Conservation (phyloP, 2,329 filamentous ascomycete genomes). For the Teratosphaeria epicoccoides region DNA sequence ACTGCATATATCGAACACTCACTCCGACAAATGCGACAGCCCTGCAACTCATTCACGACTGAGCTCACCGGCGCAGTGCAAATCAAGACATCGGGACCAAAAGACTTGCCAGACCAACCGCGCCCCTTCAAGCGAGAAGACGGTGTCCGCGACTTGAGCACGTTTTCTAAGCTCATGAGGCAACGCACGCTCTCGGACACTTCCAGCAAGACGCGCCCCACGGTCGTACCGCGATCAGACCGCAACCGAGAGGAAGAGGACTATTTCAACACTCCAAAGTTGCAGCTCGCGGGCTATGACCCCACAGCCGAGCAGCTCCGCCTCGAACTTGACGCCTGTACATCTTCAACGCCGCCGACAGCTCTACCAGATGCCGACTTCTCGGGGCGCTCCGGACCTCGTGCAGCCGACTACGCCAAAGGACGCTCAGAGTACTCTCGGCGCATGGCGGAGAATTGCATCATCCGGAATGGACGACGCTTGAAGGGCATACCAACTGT, state of each 20-base stretch:
- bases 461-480: slow-evolving; percentile 1
- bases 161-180: not conserved
- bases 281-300: not conserved
- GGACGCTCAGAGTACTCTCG: slow-evolving; percentile 1
- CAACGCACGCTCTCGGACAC: not conserved
- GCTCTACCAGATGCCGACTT: not conserved
- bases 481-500: slow-evolving; percentile 5
- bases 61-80: not conserved
- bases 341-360: not conserved
- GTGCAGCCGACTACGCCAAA: not conserved
- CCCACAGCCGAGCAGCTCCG: not conserved
- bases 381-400: not conserved
- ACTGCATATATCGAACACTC: not conserved
- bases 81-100: not conserved
- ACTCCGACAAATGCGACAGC: not conserved
- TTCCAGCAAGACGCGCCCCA: not conserved
- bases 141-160: not conserved
- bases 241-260: not conserved
- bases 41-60: not conserved
- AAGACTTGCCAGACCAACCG: not conserved
- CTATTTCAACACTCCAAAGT: not conserved
- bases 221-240: not conserved
- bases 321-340: not conserved
- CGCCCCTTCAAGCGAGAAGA: not conserved
- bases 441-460: slow-evolving; percentile 3